Conservation (phyloP, 306 rosid species). For the Citrullus colocynthis region DNA sequence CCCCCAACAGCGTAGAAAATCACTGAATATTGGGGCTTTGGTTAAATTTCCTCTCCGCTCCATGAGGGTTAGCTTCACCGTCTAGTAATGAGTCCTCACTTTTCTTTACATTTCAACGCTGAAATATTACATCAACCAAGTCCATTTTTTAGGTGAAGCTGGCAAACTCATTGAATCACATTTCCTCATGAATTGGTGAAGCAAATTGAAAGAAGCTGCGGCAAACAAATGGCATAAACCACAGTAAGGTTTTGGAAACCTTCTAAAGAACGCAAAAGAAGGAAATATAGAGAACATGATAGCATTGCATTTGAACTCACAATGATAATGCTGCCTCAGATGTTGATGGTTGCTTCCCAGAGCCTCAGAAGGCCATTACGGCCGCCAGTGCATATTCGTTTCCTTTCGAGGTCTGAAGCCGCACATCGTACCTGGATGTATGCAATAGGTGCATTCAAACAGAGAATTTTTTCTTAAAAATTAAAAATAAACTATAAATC, state of each 20-base stretch:
- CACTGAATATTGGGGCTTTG: neutral
- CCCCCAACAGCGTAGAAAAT: neutral
- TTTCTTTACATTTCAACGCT: neutral
- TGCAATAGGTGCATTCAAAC: neutral
- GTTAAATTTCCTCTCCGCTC: neutral
- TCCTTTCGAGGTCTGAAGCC: constrained; percentile 86
- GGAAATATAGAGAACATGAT: neutral
- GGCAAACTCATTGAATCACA: neutral
- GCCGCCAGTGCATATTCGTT: constrained; percentile 94
- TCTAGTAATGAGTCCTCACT: neutral
- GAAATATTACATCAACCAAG: constrained; percentile 1
- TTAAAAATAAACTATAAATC: neutral
- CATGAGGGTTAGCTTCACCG: neutral
- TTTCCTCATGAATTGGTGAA: neutral
- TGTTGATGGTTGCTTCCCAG: constrained; percentile 98
- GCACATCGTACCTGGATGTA: constrained; percentile 64
- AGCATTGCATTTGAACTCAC: neutral
- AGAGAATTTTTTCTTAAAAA: neutral
- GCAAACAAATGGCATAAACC: neutral
- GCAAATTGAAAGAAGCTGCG: neutral
- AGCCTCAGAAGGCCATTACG: constrained; percentile 89
- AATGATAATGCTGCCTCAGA: constrained; percentile 23
- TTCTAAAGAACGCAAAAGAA: neutral
- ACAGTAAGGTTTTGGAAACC: neutral
- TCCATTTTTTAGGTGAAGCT: neutral